Conservation (phyloP, 2,329 filamentous ascomycete species). For the Aspergillus brunneoviolaceus region DNA sequence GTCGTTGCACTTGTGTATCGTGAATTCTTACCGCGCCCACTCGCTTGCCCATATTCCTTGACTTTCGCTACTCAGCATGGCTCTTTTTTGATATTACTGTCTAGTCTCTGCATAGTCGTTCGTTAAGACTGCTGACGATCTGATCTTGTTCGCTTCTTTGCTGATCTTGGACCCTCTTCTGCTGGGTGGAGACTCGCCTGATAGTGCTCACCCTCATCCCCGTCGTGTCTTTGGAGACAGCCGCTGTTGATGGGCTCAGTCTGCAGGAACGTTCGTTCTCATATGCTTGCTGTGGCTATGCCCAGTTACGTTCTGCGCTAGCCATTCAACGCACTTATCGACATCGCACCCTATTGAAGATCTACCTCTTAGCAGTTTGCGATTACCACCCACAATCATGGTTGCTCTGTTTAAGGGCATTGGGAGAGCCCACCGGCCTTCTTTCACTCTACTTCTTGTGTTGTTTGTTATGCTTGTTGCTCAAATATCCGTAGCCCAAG, state of each 20-base stretch:
- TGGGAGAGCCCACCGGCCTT: conserved; percentile 16
- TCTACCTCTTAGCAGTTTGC: not conserved
- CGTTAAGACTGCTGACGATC: not conserved
- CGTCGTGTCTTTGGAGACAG: conserved; percentile 2
- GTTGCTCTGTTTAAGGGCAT: conserved; percentile 14
- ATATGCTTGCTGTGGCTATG: not conserved
- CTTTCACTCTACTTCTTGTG: conserved; percentile 19
- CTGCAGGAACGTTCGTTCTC: not conserved
- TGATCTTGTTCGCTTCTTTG: not conserved
- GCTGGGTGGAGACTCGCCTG: conserved; percentile 4
- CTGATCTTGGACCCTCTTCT: conserved; percentile 1
- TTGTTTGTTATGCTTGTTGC: conserved; percentile 18
- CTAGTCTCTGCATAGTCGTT: not conserved
- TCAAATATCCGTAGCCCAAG: conserved; percentile 19
- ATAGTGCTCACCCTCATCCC: not conserved
- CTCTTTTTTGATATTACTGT: not conserved
- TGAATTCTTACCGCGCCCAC: not conserved
- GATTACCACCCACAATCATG: conserved; percentile 12
- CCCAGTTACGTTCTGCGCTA: not conserved
- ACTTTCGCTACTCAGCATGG: not conserved
- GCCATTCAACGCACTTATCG: not conserved
- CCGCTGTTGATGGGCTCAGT: not conserved
- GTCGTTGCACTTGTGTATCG: not conserved
- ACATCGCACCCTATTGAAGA: not conserved
- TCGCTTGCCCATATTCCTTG: not conserved